phyloP scores from a whole-genome alignment of 2,329 filamentous ascomycete genomes.

The Chaetomium sp. region DNA sequence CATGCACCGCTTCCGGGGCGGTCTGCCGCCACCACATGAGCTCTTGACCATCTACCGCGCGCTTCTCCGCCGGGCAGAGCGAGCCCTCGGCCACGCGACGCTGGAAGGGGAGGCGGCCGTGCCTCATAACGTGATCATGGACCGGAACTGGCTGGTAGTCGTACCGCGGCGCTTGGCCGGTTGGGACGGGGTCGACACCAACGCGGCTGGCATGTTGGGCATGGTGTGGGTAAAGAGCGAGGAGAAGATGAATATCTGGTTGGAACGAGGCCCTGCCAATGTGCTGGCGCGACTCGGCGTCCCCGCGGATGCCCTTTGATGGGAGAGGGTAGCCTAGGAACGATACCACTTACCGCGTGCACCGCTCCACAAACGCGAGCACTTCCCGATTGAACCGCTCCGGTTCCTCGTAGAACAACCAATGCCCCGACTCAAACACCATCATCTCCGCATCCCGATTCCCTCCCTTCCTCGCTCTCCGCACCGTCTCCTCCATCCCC shows the following conservation, averaged over 20 bases:
- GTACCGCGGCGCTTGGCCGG: conserved; percentile 46
- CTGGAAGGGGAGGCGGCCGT: conserved; percentile 27
- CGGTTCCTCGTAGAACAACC: conserved; percentile 47
- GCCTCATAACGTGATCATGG: conserved; percentile 52
- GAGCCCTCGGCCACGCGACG: conserved; percentile 19
- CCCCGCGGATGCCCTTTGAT: conserved; percentile 14
- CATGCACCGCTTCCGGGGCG: conserved; percentile 37
- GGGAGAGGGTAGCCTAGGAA: neutral
- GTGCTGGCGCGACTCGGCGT: conserved; percentile 45
- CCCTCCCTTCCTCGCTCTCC: conserved; percentile 35
- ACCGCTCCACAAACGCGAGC: conserved; percentile 36
- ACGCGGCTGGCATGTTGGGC: conserved; percentile 52
- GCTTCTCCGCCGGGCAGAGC: conserved; percentile 34
- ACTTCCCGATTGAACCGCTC: conserved; percentile 43
- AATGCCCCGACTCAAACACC: conserved; percentile 44
- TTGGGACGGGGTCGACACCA: conserved; percentile 45
- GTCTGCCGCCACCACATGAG: conserved; percentile 30
- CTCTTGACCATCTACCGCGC: conserved; percentile 35
- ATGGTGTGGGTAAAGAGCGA: conserved; percentile 44
- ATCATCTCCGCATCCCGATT: conserved; percentile 36
- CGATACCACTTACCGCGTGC: conserved; percentile 4
- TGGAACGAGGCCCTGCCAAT: conserved; percentile 40
- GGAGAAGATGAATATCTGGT: conserved; percentile 44
- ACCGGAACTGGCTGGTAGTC: conserved; percentile 49
- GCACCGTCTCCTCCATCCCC: conserved; percentile 44